Evolutionary conservation across 371 early-diverging fungal genomes (phyloP).

Genomic region (Coemansia sp.): DNA sequence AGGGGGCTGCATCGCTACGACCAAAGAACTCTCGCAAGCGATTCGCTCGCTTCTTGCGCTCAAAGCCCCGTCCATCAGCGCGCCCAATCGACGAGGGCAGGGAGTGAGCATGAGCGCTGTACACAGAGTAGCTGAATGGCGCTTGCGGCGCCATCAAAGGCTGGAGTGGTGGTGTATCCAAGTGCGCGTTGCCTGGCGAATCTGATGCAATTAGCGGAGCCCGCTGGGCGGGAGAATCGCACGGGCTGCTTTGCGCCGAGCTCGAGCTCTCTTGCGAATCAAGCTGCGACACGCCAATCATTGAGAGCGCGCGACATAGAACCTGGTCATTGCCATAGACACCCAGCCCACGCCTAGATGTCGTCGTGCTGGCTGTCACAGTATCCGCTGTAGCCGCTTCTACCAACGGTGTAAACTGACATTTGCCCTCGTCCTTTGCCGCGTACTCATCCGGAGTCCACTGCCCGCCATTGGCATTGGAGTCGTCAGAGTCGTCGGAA

Average conservation of each 20-base stretch:
- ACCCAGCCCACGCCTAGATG: no score
- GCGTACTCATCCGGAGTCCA: conserved; percentile 11
- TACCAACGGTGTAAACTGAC: no score
- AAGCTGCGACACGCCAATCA: conserved; percentile 41
- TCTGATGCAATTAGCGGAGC: no score
- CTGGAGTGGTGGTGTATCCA: no score
- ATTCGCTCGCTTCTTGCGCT: conserved; percentile 43
- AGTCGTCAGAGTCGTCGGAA: background rate
- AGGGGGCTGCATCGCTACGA: no score
- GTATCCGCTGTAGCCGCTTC: no score
- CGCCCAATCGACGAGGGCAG: conserved; percentile 13
- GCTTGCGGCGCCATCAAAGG: background rate
- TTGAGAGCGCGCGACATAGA: conserved; percentile 42
- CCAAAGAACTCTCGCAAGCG: conserved; percentile 47
- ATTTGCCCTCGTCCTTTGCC: no score
- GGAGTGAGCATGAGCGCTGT: conserved; percentile 18
- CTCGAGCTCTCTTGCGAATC: conserved; percentile 36
- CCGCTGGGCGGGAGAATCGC: no score
- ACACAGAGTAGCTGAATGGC: conserved; percentile 15
- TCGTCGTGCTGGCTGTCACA: no score
- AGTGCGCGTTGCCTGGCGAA: no score
- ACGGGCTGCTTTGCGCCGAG: no score
- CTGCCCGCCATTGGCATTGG: background rate
- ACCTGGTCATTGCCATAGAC: conserved; percentile 24
- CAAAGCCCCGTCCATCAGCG: conserved; percentile 7